A percentile compares a stretch with the other conserved stretches of the same genome.
Conservation (phyloP, 2,329 filamentous ascomycete species). For the Xylaria sp. region DNA sequence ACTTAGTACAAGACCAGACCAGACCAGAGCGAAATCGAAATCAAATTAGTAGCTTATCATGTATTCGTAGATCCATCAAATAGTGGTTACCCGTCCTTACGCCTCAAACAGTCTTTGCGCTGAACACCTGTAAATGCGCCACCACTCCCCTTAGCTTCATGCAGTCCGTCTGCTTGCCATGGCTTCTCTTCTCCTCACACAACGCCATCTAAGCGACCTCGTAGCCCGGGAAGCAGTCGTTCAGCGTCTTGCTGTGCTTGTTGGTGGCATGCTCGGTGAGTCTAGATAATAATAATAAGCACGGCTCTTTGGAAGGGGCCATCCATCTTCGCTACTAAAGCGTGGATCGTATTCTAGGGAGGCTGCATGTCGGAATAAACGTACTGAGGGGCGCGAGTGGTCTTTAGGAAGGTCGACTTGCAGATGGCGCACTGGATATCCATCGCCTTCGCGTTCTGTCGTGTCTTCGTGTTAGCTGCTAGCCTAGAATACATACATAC, state of each 20-base stretch:
- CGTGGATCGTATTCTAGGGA: neutral
- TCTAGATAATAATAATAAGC: conserved; percentile 51
- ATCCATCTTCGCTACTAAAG: neutral
- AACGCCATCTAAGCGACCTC: conserved; percentile 33
- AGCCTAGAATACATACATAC: neutral
- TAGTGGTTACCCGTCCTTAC: conserved; percentile 24
- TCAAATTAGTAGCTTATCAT: conserved; percentile 20
- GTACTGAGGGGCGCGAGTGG: conserved; percentile 76
- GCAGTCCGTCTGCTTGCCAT: neutral
- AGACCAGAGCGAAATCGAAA: conserved; percentile 5
- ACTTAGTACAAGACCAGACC: conserved; percentile 6
- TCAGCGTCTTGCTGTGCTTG: conserved; percentile 79
- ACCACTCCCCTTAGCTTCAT: conserved; percentile 29
- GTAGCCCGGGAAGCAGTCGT: conserved; percentile 75
- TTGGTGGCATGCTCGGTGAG: conserved; percentile 78
- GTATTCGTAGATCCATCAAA: conserved; percentile 38
- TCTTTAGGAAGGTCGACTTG: conserved; percentile 83
- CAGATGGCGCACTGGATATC: conserved; percentile 81
- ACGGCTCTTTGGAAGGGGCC: neutral
- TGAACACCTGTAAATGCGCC: conserved; percentile 40
- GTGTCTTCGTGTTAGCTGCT: neutral
- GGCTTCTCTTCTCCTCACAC: conserved; percentile 22
- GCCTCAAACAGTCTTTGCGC: conserved; percentile 31
- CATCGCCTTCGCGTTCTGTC: conserved; percentile 77
- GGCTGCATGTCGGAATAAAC: conserved; percentile 45